These are phyloP conservation scores for Sutorius eximius DNA, from an alignment of 1,284 basidiomycete genomes.

Conservation along the genomic window DNA sequence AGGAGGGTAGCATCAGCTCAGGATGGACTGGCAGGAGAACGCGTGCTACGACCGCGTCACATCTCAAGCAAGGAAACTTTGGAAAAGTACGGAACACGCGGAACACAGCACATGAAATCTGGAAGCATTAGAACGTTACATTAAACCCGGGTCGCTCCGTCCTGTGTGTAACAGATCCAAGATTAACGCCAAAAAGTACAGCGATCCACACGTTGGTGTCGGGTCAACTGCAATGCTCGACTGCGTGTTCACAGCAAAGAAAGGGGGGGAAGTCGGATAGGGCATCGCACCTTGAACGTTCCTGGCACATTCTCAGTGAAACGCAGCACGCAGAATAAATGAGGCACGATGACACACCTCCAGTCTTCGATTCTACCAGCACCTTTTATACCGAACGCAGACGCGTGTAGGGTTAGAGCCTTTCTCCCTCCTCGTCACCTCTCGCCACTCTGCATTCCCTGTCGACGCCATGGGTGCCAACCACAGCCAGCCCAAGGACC, in stretches of 20 bases:
- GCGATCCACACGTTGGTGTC: slow-evolving; percentile 15
- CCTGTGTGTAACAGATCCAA: slow-evolving; percentile 12
- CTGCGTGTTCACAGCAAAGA: slow-evolving; percentile 16
- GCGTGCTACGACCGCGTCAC: slow-evolving; percentile 1
- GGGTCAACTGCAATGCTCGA: slow-evolving; percentile 1
- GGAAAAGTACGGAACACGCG: background rate
- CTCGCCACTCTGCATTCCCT: background rate
- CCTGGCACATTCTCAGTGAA: slow-evolving; percentile 14
- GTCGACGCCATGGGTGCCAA: slow-evolving; percentile 24
- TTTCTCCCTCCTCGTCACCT: background rate
- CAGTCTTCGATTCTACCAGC: slow-evolving; percentile 6
- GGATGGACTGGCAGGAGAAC: background rate
- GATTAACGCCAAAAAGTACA: slow-evolving; percentile 10
- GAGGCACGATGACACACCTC: slow-evolving; percentile 27
- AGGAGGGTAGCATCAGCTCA: background rate
- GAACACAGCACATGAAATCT: slow-evolving; percentile 16
- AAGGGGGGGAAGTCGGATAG: slow-evolving; percentile 7
- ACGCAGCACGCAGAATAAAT: slow-evolving; percentile 30
- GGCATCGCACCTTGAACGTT: slow-evolving; percentile 18
- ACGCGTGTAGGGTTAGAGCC: slow-evolving; percentile 16
- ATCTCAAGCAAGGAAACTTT: background rate
- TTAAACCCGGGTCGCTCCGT: background rate
- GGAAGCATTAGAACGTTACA: slow-evolving; percentile 7
- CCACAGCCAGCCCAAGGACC: slow-evolving; percentile 27
- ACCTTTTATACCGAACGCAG: slow-evolving; percentile 28